Evolutionary conservation across 768 basidiomycete genomes (phyloP).

Genomic region (Collybia nuda): DNA sequence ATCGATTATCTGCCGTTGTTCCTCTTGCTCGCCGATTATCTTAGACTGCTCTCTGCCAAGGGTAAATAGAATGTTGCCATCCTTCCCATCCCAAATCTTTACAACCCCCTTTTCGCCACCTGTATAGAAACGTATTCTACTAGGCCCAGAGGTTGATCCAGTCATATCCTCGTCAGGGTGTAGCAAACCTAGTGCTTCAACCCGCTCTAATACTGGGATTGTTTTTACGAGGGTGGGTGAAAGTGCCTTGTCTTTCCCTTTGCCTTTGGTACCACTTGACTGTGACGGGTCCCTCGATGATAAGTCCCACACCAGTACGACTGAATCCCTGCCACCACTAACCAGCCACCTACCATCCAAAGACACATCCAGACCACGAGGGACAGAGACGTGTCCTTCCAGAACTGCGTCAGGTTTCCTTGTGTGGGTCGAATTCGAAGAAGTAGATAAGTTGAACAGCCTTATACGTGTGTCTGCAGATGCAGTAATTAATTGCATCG

Average conservation of each 20-base stretch:
- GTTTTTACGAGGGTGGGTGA: conserved; percentile 72
- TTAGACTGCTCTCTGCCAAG: conserved; percentile 50
- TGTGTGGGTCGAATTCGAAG: conserved; percentile 52
- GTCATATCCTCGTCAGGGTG: conserved; percentile 47
- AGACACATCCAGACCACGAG: conserved; percentile 85
- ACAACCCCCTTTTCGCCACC: conserved; percentile 89
- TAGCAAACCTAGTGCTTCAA: conserved; percentile 83
- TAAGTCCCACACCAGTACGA: conserved; percentile 92
- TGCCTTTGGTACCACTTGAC: conserved; percentile 38
- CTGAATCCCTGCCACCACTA: conserved; percentile 90
- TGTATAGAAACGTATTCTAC: conserved; percentile 71
- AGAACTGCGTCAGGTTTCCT: conserved; percentile 77
- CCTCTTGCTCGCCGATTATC: conserved; percentile 59
- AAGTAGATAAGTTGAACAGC: conserved; percentile 85
- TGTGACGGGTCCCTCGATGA: conserved; percentile 28
- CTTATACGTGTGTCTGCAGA: conserved; percentile 91
- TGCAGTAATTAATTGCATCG: conserved; percentile 84
- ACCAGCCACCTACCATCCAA: conserved; percentile 87
- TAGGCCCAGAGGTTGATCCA: conserved; percentile 36
- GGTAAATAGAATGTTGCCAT: conserved; percentile 61
- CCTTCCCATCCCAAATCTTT: conserved; percentile 79
- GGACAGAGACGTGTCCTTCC: conserved; percentile 95
- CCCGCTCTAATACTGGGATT: conserved; percentile 78
- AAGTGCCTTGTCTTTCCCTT: conserved; percentile 46
- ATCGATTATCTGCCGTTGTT: conserved; percentile 81